These are phyloP conservation scores for Nannizziopsis barbatae DNA, from an alignment of 2,329 filamentous ascomycete species.

Conservation along the genomic window DNA sequence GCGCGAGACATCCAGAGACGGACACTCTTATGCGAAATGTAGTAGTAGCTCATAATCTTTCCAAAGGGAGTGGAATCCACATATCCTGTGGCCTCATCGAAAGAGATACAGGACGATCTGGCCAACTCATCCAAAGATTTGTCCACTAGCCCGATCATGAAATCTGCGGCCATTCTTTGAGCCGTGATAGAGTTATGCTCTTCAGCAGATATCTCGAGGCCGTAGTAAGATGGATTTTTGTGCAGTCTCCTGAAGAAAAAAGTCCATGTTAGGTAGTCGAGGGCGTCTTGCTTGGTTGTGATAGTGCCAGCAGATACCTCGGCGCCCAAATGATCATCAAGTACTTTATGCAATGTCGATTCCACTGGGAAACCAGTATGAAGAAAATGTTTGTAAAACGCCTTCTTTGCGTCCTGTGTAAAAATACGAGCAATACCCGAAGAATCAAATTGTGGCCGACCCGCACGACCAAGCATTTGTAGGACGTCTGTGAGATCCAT, in stretches of 20 bases:
- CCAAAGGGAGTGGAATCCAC: slow-evolving; percentile 82
- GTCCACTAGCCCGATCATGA: slow-evolving; percentile 87
- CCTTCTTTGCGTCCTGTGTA: slow-evolving; percentile 93
- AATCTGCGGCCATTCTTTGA: slow-evolving; percentile 80
- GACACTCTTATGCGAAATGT: slow-evolving; percentile 89
- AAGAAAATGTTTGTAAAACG: slow-evolving; percentile 98
- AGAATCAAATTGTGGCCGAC: slow-evolving; percentile 89
- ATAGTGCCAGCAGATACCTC: slow-evolving; percentile 92
- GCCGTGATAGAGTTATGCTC: slow-evolving; percentile 81
- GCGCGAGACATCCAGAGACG: slow-evolving; percentile 69
- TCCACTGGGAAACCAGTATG: slow-evolving; percentile 97
- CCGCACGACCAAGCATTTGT: slow-evolving; percentile 93
- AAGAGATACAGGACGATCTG: slow-evolving; percentile 69
- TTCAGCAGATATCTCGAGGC: slow-evolving; percentile 81
- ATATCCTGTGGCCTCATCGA: slow-evolving; percentile 69
- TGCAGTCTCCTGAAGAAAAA: slow-evolving; percentile 97
- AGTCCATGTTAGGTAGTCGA: slow-evolving; percentile 97
- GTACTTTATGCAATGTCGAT: slow-evolving; percentile 85
- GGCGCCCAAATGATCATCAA: slow-evolving; percentile 92
- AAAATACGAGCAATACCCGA: slow-evolving; percentile 96
- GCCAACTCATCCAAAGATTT: slow-evolving; percentile 72
- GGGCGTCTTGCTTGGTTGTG: slow-evolving; percentile 84
- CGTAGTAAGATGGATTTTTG: slow-evolving; percentile 98
- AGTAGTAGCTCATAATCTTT: slow-evolving; percentile 99
- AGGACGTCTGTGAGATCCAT: slow-evolving; percentile 98